These are phyloP conservation scores for Chlorociboria aeruginascens DNA, from an alignment of 495 filamentous ascomycete genomes.

Conservation along the genomic window DNA sequence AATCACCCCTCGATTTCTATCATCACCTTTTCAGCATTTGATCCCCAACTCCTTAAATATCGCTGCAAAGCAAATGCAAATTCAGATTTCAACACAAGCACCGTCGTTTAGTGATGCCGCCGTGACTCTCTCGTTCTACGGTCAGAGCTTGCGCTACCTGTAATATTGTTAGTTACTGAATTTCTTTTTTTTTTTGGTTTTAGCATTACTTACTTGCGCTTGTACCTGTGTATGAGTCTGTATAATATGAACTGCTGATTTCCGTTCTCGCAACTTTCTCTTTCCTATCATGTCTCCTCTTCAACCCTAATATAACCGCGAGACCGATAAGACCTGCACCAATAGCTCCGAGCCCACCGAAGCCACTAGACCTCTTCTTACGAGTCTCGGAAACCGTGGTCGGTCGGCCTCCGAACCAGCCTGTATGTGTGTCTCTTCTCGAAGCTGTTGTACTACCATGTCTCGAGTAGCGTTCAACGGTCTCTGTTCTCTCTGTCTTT, in stretches of 20 bases:
- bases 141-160: conserved; percentile 34
- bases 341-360: conserved; percentile 45
- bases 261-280: conserved; percentile 37
- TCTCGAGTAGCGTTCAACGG: conserved; percentile 52
- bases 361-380: conserved; percentile 40
- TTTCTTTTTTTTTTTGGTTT: not conserved
- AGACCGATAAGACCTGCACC: conserved; percentile 54
- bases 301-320: conserved; percentile 65
- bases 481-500: conserved; percentile 25
- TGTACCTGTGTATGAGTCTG: conserved; percentile 31
- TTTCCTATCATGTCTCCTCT: conserved; percentile 44
- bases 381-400: conserved; percentile 32
- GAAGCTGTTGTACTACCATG: conserved; percentile 27
- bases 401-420: conserved; percentile 58
- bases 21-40: no score
- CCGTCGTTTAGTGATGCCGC: conserved; percentile 1
- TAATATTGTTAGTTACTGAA: conserved; percentile 20
- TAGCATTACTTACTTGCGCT: conserved; percentile 33
- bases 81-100: not conserved
- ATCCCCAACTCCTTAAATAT: not conserved
- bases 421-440: conserved; percentile 33
- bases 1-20: no score
- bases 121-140: conserved; percentile 26
- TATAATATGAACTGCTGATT: conserved; percentile 33
- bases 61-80: not conserved